Evolutionary conservation across 305 asterid genomes (phyloP).

Genomic region (Solanum hybrid): DNA sequence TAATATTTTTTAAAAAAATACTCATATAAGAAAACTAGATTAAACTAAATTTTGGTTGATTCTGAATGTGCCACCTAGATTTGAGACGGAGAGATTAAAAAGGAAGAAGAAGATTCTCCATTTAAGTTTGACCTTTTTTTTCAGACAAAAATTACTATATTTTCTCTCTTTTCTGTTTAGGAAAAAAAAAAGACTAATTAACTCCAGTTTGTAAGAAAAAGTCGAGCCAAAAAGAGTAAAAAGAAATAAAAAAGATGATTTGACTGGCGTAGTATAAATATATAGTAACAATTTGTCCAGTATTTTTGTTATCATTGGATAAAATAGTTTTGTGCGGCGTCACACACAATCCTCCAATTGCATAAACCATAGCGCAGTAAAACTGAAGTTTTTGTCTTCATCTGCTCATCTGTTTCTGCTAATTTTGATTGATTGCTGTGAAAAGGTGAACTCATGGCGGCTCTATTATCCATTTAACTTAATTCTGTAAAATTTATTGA

Average conservation of each 20-base stretch:
- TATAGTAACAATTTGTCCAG: too few relatives aligned
- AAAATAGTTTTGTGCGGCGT: background rate
- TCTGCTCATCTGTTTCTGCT: background rate
- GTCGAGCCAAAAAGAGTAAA: background rate
- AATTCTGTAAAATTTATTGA: background rate
- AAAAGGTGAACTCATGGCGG: slow-evolving; percentile 2
- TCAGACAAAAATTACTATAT: background rate
- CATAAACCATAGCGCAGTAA: background rate
- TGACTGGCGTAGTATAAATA: background rate
- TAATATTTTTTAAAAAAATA: too few relatives aligned
- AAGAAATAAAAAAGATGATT: background rate
- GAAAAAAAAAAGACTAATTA: background rate
- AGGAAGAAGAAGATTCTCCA: background rate
- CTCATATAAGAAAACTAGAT: background rate
- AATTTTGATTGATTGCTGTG: background rate
- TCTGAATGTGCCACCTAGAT: background rate
- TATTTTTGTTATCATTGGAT: background rate
- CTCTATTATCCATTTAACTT: background rate
- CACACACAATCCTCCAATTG: background rate
- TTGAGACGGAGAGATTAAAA: background rate
- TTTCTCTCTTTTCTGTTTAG: background rate
- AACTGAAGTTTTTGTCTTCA: background rate
- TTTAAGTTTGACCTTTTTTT: background rate
- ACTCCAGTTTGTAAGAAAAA: background rate
- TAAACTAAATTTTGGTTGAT: background rate